Evolutionary conservation across 1,139 yeast genomes (phyloP).

Genomic region (Yamadazyma epiphylla): DNA sequence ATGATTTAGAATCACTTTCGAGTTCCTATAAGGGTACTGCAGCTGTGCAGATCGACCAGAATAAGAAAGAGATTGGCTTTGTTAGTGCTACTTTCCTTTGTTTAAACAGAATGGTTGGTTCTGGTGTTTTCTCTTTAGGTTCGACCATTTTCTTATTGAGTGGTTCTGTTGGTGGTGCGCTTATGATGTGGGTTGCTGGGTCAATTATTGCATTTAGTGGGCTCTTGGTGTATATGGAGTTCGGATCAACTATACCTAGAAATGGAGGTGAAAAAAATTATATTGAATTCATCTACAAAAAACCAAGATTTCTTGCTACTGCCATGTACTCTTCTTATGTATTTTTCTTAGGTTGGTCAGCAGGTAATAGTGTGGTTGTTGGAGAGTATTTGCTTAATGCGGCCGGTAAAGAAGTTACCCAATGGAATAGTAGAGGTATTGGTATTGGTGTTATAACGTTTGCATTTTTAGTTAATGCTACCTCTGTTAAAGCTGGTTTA

Average conservation of each 20-base stretch:
- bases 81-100: conserved; percentile 67
- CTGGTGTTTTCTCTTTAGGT: conserved; percentile 84
- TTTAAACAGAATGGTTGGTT: conserved; percentile 80
- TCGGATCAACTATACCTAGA: conserved; percentile 79
- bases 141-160: conserved; percentile 66
- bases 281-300: conserved; percentile 64
- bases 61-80: conserved; percentile 58
- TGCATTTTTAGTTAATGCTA: conserved; percentile 62
- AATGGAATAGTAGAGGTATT: conserved; percentile 75
- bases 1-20: neutral
- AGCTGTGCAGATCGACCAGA: conserved; percentile 46
- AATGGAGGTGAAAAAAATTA: conserved; percentile 90
- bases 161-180: conserved; percentile 73
- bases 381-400: conserved; percentile 60
- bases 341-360: conserved; percentile 81
- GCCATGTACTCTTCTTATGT: conserved; percentile 76
- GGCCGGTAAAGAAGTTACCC: conserved; percentile 61
- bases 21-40: conserved; percentile 18
- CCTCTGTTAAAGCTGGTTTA: conserved; percentile 63
- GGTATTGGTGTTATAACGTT: conserved; percentile 74
- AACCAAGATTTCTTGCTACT: conserved; percentile 66
- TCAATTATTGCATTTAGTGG: conserved; percentile 72
- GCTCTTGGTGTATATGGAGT: conserved; percentile 73
- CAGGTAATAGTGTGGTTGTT: conserved; percentile 60
- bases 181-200: conserved; percentile 77